Base-by-base conservation (phyloP, 768 basidiomycete genomes). In the Artomyces pyxidatus region DNA sequence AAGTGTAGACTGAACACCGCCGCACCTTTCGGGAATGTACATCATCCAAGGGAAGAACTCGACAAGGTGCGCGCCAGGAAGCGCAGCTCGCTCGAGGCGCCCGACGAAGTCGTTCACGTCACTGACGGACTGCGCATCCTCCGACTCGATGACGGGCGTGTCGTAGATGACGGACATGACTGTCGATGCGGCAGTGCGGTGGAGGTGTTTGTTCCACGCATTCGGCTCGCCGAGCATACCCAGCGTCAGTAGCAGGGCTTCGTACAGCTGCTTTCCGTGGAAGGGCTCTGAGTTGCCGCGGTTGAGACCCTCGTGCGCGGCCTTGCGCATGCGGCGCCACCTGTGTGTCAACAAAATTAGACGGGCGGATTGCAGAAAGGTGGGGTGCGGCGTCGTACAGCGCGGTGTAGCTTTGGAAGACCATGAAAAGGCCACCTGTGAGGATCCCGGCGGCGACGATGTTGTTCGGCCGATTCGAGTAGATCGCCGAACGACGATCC, bases 31-130 rank as follows among this genome's bases (percentile, higher is more conserved):
- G 3, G 50, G 50, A 9, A 51, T 42, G 32, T 47, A 21, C 35
- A 3, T 22, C 50, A 51, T 42, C 50, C 45, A 51, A 2, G 39
- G 39, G 38, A 47, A 42, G 29, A 37, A 37, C 40, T 51, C 50
- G 12, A 51, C 50, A 4, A 51, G 16, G 41, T 51, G 28, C 11
- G 50, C 38, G 16, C 50, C 50, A 22, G 40, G 50, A 21, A 7
- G 6, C 4, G 41, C 46, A 12, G 50, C 40, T 7, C 25, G 11
- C 19, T 30, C 16, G 7, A 47, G 23, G 14, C 45, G 25, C 6
- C 29, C 7, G 14, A 10, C n/a, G 19, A 47, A 28, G 6, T 28
- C 39, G 10, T 47, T 43, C 19, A 42, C 11, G 23, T 2, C 2
- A 21, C 47, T 25, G 17, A 47, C 40, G 4, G 3, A n/a, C 2